A percentile compares a stretch with the other conserved stretches of the same genome.
Evolutionary conservation across 176 grass and related monocot genomes (phyloP).

Genomic region (Lolium rigidum): DNA sequence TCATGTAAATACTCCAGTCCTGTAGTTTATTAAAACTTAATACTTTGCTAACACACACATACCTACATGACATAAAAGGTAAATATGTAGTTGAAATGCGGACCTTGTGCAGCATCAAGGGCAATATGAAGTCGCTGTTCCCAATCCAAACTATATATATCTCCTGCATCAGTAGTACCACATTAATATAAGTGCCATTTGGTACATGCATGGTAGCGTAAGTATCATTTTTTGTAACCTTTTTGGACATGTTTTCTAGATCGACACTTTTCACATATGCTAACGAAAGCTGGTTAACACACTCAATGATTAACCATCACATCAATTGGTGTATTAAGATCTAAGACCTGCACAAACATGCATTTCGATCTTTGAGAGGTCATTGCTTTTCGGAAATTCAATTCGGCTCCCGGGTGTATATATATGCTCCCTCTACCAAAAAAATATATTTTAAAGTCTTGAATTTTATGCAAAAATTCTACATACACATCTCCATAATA

Average conservation of each 20-base stretch:
- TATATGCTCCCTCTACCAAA: too few relatives aligned
- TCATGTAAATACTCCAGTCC: slow-evolving; percentile 37
- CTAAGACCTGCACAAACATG: background rate
- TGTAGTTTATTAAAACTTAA: background rate
- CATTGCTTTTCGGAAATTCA: background rate
- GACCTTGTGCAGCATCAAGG: slow-evolving; percentile 52
- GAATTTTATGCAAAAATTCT: too few relatives aligned
- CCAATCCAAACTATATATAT: background rate
- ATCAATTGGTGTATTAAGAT: background rate
- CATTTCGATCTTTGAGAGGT: background rate
- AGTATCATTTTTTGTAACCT: background rate
- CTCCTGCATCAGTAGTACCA: background rate
- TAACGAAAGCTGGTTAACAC: background rate
- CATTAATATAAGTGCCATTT: background rate
- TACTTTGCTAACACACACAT: background rate
- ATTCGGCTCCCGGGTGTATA: too few relatives aligned
- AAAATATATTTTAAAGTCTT: too few relatives aligned
- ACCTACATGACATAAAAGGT: background rate
- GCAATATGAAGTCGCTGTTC: slow-evolving; percentile 46
- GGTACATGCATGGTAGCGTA: background rate
- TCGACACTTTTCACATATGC: background rate
- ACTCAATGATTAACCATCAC: background rate
- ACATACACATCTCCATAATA: too few relatives aligned
- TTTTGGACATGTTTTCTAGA: background rate
- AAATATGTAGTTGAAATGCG: background rate